Percentiles rank a stretch among this genome's conserved stretches.
These are phyloP conservation scores for Aspergillus affinis DNA, from an alignment of 495 filamentous ascomycete species.

Conservation along the genomic window DNA sequence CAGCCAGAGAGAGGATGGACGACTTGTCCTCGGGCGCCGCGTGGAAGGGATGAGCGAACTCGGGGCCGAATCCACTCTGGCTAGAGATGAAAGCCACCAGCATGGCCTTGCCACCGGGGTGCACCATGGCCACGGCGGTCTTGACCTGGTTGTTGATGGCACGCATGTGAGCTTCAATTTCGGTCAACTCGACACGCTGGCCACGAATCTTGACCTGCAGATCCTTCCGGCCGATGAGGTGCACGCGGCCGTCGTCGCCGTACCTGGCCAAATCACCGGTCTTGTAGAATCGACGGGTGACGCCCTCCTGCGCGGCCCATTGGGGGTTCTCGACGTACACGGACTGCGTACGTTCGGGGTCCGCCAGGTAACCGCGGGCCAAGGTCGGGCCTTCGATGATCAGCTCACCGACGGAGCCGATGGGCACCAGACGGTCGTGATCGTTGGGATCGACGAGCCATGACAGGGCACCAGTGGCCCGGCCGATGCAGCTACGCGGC, in stretches of 20 bases:
- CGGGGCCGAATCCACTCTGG: slow-evolving; percentile 14
- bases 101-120: slow-evolving; percentile 7
- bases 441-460: slow-evolving; percentile 43
- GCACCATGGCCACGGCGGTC: slow-evolving; percentile 15
- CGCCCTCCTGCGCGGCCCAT: slow-evolving; percentile 3
- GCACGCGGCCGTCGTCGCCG: slow-evolving; percentile 14
- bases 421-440: slow-evolving; percentile 33
- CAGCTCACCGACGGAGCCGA: slow-evolving; percentile 46
- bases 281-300: slow-evolving; percentile 24
- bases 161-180: slow-evolving; percentile 31
- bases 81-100: slow-evolving; percentile 11
- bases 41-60: slow-evolving; percentile 5
- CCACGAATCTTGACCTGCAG: slow-evolving; percentile 46
- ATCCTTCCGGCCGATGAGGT: slow-evolving; percentile 22
- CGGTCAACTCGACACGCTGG: slow-evolving; percentile 44
- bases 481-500: slow-evolving; percentile 18
- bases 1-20: slow-evolving; percentile 10
- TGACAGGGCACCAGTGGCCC: slow-evolving; percentile 14
- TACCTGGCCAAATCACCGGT: slow-evolving; percentile 21
- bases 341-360: slow-evolving; percentile 28
- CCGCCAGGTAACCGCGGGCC: slow-evolving; percentile 39
- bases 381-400: slow-evolving; percentile 43
- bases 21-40: slow-evolving; percentile 2
- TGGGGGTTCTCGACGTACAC: slow-evolving; percentile 28
- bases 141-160: slow-evolving; percentile 8